These are phyloP conservation scores for Saccharomycopsis sp. DNA, from an alignment of 805 yeast species.

Conservation along the genomic window DNA sequence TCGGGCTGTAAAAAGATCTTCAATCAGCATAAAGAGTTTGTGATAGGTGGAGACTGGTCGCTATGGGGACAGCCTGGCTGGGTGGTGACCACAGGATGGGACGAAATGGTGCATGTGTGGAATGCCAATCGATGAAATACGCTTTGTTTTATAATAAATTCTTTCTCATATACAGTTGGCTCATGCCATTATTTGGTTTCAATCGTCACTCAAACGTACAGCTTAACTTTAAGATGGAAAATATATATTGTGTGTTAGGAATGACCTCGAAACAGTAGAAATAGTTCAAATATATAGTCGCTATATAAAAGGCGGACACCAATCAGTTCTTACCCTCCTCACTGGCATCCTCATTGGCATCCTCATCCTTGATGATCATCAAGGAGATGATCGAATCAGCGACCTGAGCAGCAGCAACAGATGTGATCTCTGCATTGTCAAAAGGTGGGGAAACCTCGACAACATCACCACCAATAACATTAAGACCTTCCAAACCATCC, in stretches of 20 bases:
- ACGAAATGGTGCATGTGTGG: conserved; percentile 90
- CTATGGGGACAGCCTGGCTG: conserved; percentile 96
- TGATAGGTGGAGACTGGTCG: conserved; percentile 90
- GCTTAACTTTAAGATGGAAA: no score
- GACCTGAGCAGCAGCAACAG: conserved; percentile 59
- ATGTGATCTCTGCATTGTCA: conserved; percentile 54
- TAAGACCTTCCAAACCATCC: conserved; percentile 39
- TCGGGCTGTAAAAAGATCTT: conserved; percentile 54
- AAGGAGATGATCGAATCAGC: conserved; percentile 42
- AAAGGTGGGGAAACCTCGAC: conserved; percentile 56
- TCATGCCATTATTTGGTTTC: no score
- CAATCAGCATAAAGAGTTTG: conserved; percentile 77
- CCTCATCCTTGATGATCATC: conserved; percentile 30
- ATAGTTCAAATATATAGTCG: no score
- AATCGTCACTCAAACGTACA: no score
- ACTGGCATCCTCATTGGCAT: conserved; percentile 1
- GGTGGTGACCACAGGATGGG: conserved; percentile 96
- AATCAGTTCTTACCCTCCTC: background rate
- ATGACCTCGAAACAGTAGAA: no score
- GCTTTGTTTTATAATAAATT: no score
- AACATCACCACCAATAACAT: conserved; percentile 45
- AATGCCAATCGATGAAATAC: conserved; percentile 40
- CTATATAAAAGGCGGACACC: background rate
- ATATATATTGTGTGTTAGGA: no score
- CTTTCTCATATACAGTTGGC: no score